phyloP scores from a whole-genome alignment of 106 monocot species.

The Allium cepa region DNA sequence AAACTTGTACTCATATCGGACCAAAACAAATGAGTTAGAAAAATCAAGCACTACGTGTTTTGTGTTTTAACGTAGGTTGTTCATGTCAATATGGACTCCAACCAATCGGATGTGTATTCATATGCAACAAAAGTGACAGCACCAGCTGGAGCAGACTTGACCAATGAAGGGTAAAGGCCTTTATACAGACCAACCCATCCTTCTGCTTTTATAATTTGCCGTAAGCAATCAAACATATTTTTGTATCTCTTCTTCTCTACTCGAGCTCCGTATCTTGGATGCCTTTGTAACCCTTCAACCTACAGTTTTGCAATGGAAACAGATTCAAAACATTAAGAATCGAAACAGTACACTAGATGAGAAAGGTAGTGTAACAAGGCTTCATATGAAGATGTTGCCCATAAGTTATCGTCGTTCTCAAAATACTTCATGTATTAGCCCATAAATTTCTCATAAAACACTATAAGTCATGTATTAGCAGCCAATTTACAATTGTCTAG shows the following conservation, averaged over 20 bases:
- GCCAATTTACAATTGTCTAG: too few relatives aligned
- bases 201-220: conserved; percentile 51
- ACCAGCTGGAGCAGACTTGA: conserved; percentile 90
- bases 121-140: conserved; percentile 96
- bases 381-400: background rate
- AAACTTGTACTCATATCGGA: background rate
- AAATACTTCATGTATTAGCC: too few relatives aligned
- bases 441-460: too few relatives aligned
- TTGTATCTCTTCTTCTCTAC: conserved; percentile 55
- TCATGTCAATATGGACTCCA: conserved; percentile 51
- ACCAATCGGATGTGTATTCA: conserved; percentile 74
- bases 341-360: too few relatives aligned
- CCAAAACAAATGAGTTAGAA: conserved; percentile 5
- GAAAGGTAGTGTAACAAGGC: background rate
- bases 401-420: background rate
- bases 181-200: conserved; percentile 85
- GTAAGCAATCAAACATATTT: conserved; percentile 70
- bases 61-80: background rate
- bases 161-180: conserved; percentile 76
- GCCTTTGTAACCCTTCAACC: conserved; percentile 79
- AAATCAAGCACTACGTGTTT: background rate
- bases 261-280: conserved; percentile 74
- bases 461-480: too few relatives aligned
- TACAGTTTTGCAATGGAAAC: conserved; percentile 15
- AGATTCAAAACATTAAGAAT: background rate